Evolutionary conservation across 2,329 filamentous ascomycete species (phyloP).

Genomic region (Diplodia intermedia): DNA sequence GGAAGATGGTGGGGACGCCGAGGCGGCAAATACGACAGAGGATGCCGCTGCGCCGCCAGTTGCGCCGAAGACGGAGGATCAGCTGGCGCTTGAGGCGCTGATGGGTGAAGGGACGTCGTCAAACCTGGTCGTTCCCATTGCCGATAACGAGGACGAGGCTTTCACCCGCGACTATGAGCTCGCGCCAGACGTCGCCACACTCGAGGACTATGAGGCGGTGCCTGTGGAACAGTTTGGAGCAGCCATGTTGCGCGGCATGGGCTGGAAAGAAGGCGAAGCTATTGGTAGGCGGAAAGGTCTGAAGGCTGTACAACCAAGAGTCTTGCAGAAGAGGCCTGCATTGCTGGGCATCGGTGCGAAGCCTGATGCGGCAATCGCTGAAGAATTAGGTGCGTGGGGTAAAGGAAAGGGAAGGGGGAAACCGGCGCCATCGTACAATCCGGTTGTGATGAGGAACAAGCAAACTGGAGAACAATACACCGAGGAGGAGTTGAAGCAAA

Average conservation of each 20-base stretch:
- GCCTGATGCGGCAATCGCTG: constrained; percentile 67
- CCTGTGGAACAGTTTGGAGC: constrained; percentile 96
- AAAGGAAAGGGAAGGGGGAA: constrained; percentile 60
- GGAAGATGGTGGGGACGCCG: constrained; percentile 37
- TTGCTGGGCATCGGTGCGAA: constrained; percentile 90
- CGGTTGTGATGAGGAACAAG: constrained; percentile 66
- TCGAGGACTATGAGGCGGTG: constrained; percentile 86
- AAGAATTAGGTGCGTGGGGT: constrained; percentile 83
- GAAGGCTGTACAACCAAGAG: constrained; percentile 55
- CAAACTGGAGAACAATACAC: constrained; percentile 68
- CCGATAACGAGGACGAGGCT: constrained; percentile 67
- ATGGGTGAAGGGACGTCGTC: constrained; percentile 49
- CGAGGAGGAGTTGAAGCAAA: constrained; percentile 65
- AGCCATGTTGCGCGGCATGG: constrained; percentile 89
- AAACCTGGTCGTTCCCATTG: constrained; percentile 49
- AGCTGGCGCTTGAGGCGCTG: constrained; percentile 59
- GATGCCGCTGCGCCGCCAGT: constrained; percentile 32
- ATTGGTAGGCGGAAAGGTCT: constrained; percentile 59
- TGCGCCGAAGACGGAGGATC: constrained; percentile 61
- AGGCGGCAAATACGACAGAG: constrained; percentile 38
- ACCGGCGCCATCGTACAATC: constrained; percentile 63
- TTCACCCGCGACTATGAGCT: constrained; percentile 73
- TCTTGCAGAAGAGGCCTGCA: constrained; percentile 75
- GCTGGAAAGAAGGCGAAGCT: constrained; percentile 78
- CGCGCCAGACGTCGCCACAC: constrained; percentile 75